Percentiles rank a stretch among this genome's conserved stretches.
Evolutionary conservation across 1,284 basidiomycete genomes (phyloP).

Genomic region (Papiliotrema laurentii): DNA sequence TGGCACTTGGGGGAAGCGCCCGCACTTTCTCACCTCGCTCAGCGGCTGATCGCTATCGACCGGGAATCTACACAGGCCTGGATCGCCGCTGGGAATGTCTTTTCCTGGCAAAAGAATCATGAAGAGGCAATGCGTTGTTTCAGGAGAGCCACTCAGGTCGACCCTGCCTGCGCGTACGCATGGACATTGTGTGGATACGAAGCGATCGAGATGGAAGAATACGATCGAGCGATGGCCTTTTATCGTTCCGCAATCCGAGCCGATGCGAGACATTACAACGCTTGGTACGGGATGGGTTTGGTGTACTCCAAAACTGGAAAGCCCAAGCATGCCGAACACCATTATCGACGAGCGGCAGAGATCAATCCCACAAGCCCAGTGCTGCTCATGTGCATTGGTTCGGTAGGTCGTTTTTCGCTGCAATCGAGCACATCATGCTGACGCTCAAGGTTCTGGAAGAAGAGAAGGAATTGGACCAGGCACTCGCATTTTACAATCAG

Average conservation of each 20-base stretch:
- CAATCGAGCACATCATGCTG: background rate
- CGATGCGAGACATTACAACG: slow-evolving; percentile 87
- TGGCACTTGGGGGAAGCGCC: slow-evolving; percentile 84
- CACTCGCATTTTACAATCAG: slow-evolving; percentile 70
- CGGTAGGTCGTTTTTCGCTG: slow-evolving; percentile 56
- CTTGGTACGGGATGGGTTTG: slow-evolving; percentile 95
- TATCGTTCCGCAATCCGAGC: slow-evolving; percentile 83
- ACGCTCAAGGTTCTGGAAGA: slow-evolving; percentile 68
- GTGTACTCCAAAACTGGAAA: slow-evolving; percentile 91
- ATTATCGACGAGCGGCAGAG: slow-evolving; percentile 80
- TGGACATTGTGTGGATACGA: slow-evolving; percentile 93
- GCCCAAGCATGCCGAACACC: slow-evolving; percentile 83
- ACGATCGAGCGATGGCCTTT: slow-evolving; percentile 79
- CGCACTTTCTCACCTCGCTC: slow-evolving; percentile 80
- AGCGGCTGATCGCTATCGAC: slow-evolving; percentile 76
- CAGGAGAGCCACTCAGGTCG: slow-evolving; percentile 75
- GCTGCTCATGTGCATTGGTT: slow-evolving; percentile 80
- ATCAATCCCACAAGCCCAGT: slow-evolving; percentile 91
- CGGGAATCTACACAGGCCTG: slow-evolving; percentile 79
- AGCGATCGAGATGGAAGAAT: slow-evolving; percentile 80
- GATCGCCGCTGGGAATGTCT: slow-evolving; percentile 91
- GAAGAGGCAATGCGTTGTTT: slow-evolving; percentile 88
- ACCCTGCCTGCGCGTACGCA: slow-evolving; percentile 80
- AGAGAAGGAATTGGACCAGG: slow-evolving; percentile 65
- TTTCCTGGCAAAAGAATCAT: slow-evolving; percentile 85